A percentile compares a stretch with the other conserved stretches of the same genome.
Evolutionary conservation across 2,329 filamentous ascomycete genomes (phyloP).

Genomic region (Xylariaceae sp.): DNA sequence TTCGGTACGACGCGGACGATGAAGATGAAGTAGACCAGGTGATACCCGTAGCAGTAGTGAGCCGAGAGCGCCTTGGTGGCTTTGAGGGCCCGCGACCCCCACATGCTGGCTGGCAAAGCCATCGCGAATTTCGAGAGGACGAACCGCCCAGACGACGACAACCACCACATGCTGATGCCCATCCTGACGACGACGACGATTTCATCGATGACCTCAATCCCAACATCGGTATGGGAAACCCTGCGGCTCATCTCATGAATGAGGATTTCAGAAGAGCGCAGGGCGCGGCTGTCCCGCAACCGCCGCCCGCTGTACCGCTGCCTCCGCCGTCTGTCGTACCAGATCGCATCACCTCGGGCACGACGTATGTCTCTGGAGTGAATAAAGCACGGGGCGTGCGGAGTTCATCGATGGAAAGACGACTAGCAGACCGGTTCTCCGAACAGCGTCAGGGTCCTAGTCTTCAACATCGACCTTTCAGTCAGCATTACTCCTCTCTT

Average conservation of each 20-base stretch:
- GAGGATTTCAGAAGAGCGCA: constrained; percentile 48
- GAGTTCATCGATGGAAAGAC: constrained; percentile 43
- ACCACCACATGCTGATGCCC: constrained; percentile 25
- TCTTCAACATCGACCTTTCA: constrained; percentile 25
- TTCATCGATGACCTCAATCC: constrained; percentile 36
- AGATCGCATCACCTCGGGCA: constrained; percentile 34
- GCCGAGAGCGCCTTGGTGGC: constrained; percentile 33
- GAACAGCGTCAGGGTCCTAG: constrained; percentile 36
- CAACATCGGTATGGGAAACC: constrained; percentile 44
- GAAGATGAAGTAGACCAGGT: constrained; percentile 51
- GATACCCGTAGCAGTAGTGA: constrained; percentile 37
- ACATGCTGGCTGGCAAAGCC: constrained; percentile 32
- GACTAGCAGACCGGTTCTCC: constrained; percentile 47
- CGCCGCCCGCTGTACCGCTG: constrained; percentile 30
- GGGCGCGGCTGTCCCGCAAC: constrained; percentile 34
- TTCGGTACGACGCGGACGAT: constrained; percentile 57
- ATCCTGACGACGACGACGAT: constrained; percentile 36
- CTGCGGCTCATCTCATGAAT: constrained; percentile 55
- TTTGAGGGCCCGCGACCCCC: constrained; percentile 28
- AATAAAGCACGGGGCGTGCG: constrained; percentile 40
- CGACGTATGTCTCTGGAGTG: constrained; percentile 42
- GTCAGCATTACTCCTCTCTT: constrained; percentile 26
- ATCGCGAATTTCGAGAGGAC: constrained; percentile 45
- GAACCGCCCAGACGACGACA: constrained; percentile 36
- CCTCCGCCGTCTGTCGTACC: constrained; percentile 29